Base-by-base conservation (phyloP, 345 rosid genomes). In the Eutrema yunnanense region DNA sequence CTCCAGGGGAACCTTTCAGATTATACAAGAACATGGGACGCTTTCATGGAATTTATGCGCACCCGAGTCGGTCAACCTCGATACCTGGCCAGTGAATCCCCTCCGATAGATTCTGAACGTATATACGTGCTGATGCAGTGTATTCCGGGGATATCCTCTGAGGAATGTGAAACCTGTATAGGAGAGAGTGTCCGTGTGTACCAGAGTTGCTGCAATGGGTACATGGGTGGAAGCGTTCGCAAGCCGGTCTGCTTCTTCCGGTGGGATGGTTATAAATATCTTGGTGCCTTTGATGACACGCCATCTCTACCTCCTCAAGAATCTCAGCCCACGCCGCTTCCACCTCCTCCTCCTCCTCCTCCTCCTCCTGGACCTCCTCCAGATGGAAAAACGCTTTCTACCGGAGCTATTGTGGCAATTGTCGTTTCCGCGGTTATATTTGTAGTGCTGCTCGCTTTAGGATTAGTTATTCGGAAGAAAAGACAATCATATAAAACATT, bases 181-280 rank as follows among this genome's bases (percentile, higher is more conserved):
- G 0, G 16, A 16, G 16, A 16, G 16, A 16, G 16, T 16, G 16
- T 16, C 16, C 16, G 16, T 16, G 16, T 16, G 16, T 16, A 16
- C 16, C 16, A 16, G 16, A 16, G 16, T 16, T 16, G 16, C 16
- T 16, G 16, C 16, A 16, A 16, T 16, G 16, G 16, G 16, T 16
- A 16, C 16, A 16, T 16, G 16, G 16, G 16, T 16, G 16, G 16
- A 16, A 16, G 16, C 16, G 16, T 16, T 16, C 16, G 16, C 16
- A 16, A 16, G 16, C 16, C 16, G 16, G 16, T 16, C 16, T 73
- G 78, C 37, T 65, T 47, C 66, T 65, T 65, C 5, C 58, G 73
- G 13, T 66, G 40, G 19, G 78, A 66, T 48, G 27, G 48, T 48
- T 66, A 37, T 73, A 8, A 34, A 1, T 73, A 0, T 54, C 49